A percentile compares a stretch with the other conserved stretches of the same genome.
These are phyloP conservation scores for Scheffersomyces insectosa DNA, from an alignment of 1,139 yeast species.

Conservation along the genomic window DNA sequence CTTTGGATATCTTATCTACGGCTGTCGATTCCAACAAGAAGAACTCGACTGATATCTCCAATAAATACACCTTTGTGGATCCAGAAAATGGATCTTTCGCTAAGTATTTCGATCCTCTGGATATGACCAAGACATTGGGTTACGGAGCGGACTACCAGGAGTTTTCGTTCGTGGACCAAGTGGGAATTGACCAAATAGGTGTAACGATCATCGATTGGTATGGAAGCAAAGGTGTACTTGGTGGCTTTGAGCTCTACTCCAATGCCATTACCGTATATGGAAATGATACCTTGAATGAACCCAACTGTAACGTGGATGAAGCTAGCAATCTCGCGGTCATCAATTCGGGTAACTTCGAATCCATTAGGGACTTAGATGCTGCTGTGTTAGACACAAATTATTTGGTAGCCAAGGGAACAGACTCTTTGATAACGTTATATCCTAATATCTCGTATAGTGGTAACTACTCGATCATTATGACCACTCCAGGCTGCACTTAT, in stretches of 20 bases:
- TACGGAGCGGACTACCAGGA: conserved; percentile 65
- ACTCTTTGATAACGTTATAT: conserved; percentile 55
- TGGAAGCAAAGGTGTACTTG: conserved; percentile 66
- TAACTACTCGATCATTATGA: conserved; percentile 66
- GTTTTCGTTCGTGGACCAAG: conserved; percentile 72
- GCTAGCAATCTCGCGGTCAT: conserved; percentile 31
- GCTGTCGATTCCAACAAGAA: conserved; percentile 21
- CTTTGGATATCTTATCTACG: conserved; percentile 29
- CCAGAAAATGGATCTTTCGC: conserved; percentile 38
- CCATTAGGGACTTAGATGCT: conserved; percentile 24
- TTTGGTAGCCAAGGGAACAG: conserved; percentile 29
- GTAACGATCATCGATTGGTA: conserved; percentile 70
- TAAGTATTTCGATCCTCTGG: conserved; percentile 40
- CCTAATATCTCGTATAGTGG: conserved; percentile 79
- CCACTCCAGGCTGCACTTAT: conserved; percentile 82
- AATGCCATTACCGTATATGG: conserved; percentile 66
- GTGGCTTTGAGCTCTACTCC: conserved; percentile 75
- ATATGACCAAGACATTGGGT: conserved; percentile 45
- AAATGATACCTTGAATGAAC: conserved; percentile 69
- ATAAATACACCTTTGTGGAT: conserved; percentile 30
- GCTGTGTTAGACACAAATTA: conserved; percentile 25
- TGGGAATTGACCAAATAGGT: conserved; percentile 63
- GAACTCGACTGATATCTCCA: conserved; percentile 19
- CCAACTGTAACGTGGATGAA: conserved; percentile 48
- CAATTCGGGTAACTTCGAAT: conserved; percentile 33